Evolutionary conservation across 345 rosid species (phyloP), one percentile per base, ranked within the genome.

Genomic region (Erysimum cheiranthoides): DNA sequence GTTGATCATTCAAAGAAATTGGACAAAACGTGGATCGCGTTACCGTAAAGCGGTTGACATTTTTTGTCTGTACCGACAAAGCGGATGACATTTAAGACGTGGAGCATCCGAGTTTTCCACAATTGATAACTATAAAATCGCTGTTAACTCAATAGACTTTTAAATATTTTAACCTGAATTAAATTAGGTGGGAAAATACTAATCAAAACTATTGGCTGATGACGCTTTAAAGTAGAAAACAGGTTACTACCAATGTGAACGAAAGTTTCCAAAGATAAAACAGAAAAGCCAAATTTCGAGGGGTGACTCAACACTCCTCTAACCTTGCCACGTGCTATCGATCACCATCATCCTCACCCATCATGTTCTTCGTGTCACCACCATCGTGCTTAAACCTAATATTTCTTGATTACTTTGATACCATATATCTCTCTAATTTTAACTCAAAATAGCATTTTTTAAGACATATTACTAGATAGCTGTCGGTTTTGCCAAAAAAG

Each of bases 201-300:
- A 38, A 71, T 61, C 68, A 71, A 60, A 60, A 38, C 27, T 60
- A 71, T 60, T 71, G 68, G 68, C 60, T 47, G 68, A 47, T 35
- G 58, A 35, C 36, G n/a, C 56, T 53, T 52, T 42, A 17, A 36
- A 70, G 18, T 60, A 14, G 49, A 57, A 59, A 47, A 27, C 21
- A 11, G 40, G 61, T 61, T 56, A 10, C 53, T 53, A 59, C 74
- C n/a, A 25, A 61, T 73, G 76, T 62, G 70, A 73, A 62, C 53
- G 13, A 0, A 34, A 72, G 31, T 3, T 30, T 51, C 17, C 39
- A 51, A 38, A 10, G 18, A 62, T 30, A 73, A 50, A 72, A 51
- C 52, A 10, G 2, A 28, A 38, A 61, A 28, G 40, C 21, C 17
- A 49, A 27, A 10, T 60, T 14, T 2, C 53, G 50, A 17, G 32